phyloP scores from a whole-genome alignment of 2,329 filamentous ascomycete species.

The Alternaria metachromatica region DNA sequence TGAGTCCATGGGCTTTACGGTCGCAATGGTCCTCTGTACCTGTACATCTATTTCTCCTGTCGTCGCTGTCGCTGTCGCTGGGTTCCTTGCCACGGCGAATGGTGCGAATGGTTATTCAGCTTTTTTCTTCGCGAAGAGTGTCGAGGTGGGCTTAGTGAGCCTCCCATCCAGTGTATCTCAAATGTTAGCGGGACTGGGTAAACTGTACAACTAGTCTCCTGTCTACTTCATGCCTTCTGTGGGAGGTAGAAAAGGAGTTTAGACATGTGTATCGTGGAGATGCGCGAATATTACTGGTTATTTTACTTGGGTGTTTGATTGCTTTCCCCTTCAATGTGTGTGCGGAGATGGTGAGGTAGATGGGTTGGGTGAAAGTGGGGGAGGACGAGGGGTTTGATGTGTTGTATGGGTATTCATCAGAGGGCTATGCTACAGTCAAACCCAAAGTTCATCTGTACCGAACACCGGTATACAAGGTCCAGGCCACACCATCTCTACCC shows the following conservation, averaged over 20 bases:
- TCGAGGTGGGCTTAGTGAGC: not conserved
- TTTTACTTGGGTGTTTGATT: not conserved
- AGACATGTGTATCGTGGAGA: not conserved
- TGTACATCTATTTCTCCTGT: not conserved
- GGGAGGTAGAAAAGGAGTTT: not conserved
- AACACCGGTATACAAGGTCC: not conserved
- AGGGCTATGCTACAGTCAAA: not conserved
- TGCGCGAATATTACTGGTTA: not conserved
- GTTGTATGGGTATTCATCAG: not conserved
- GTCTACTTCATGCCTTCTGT: not conserved
- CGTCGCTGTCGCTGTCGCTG: not conserved
- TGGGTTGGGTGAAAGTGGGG: not conserved
- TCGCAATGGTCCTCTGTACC: not conserved
- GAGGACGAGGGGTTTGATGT: not conserved
- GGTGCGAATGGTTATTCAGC: not conserved
- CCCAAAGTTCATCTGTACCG: not conserved
- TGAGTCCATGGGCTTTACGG: not conserved
- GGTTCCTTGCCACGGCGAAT: not conserved
- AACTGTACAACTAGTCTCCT: too few species aligned
- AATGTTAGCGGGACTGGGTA: too few species aligned
- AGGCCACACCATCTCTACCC: rapidly evolving
- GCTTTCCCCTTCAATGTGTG: not conserved
- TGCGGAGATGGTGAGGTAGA: not conserved
- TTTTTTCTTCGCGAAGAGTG: not conserved
- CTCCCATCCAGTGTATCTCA: too few species aligned